Evolutionary conservation across 495 filamentous ascomycete species (phyloP), one percentile per base, ranked within the genome.

Genomic region (Lasiosphaeria hispida): DNA sequence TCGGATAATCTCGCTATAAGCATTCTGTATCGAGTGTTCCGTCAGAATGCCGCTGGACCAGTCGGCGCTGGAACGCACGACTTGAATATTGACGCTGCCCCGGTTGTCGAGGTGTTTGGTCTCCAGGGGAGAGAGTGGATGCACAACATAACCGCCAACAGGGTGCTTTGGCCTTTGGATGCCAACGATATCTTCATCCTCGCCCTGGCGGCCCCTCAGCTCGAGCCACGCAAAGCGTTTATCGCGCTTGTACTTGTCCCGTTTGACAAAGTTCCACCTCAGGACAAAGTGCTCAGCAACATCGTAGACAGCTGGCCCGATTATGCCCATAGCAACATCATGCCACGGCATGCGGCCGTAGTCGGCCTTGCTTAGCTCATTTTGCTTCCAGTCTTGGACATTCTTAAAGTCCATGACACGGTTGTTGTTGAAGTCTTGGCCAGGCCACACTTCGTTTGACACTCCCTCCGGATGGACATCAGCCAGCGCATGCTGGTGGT

Each of bases 261-360:
- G 84, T 75, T 98, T 97, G 75, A 93, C 78, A 59, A 96, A 95
- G 70, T 98, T 98, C 94, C 94, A 97, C 40, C 92, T 83, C 14
- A 95, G 80, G 37, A 96, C 87, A 63, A 98, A 98, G 67, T 98
- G 93, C 72, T 97, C 91, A 3, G 93, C 93, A 62, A 98, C 93
- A 69, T 96, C 92, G 67, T 92, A 92, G 34, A 96, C 89, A 63
- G 87, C 90, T 40, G 92, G 90, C 6, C 93, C 93, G 45, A 95
- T 82, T 18, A 97, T 54, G 2, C 89, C 91, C 89, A 97, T 92
- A 4, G 88, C 80, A 3, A 97, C 91, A 68, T 97, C 93, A 65
- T 97, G 93, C 93, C 93, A 97, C 1, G 93, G 93, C 93, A 97
- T 96, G 33, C 93, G 85, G 19, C 92, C 92, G 60, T 88, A 96